phyloP scores from a whole-genome alignment of 2,329 filamentous ascomycete genomes.

The Acarospora socialis region DNA sequence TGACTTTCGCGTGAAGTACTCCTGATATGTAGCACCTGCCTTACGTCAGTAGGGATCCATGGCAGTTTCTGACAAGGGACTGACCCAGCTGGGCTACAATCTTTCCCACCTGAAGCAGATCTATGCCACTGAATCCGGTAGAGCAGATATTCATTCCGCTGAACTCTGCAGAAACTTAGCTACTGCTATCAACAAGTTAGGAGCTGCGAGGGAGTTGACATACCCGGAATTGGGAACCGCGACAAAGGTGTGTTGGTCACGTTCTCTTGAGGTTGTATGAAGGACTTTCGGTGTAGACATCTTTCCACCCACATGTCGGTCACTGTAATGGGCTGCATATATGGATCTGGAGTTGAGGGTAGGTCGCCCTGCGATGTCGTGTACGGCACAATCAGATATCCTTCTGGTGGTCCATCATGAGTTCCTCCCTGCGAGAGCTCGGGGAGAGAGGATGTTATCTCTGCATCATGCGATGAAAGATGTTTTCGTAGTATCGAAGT shows the following conservation, averaged over 20 bases:
- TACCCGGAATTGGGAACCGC: slow-evolving; percentile 48
- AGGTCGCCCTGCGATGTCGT: slow-evolving; percentile 24
- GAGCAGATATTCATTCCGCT: slow-evolving; percentile 58
- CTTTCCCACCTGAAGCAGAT: slow-evolving; percentile 72
- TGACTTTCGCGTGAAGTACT: slow-evolving; percentile 56
- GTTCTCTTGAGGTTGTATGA: slow-evolving; percentile 55
- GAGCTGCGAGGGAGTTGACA: slow-evolving; percentile 6
- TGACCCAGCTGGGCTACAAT: slow-evolving; percentile 55
- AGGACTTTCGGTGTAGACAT: slow-evolving; percentile 62
- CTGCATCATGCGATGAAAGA: slow-evolving; percentile 23
- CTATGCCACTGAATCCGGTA: slow-evolving; percentile 69
- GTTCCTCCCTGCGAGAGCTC: slow-evolving; percentile 9
- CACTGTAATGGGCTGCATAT: slow-evolving; percentile 35
- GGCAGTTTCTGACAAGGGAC: slow-evolving; percentile 9
- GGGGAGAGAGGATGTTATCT: slow-evolving; percentile 14
- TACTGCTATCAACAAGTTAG: slow-evolving; percentile 14
- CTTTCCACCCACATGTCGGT: slow-evolving; percentile 92
- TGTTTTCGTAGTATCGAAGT: slow-evolving; percentile 21
- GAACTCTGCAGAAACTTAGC: slow-evolving; percentile 37
- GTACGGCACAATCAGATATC: slow-evolving; percentile 31
- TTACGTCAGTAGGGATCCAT: slow-evolving; percentile 14
- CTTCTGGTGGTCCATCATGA: slow-evolving; percentile 1
- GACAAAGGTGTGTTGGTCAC: slow-evolving; percentile 66
- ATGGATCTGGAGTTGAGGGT: slow-evolving; percentile 21
- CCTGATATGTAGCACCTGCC: slow-evolving; percentile 60